Conservation (phyloP, 2,329 filamentous ascomycete species). For the Hymenoscyphus fructigenus region DNA sequence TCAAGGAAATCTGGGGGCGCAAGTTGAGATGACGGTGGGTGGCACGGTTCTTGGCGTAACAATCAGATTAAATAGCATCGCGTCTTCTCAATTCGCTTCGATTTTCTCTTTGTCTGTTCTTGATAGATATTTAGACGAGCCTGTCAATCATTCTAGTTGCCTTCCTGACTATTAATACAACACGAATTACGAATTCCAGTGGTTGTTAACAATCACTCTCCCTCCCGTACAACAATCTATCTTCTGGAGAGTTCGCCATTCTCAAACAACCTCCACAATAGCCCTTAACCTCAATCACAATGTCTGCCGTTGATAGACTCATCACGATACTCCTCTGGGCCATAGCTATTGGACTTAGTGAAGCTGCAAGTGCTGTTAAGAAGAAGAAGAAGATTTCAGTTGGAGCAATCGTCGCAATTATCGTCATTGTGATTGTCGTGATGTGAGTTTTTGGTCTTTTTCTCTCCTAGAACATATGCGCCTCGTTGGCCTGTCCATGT, state of each 20-base stretch:
- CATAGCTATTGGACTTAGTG: background rate
- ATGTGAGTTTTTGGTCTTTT: constrained; percentile 37
- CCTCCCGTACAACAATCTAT: background rate
- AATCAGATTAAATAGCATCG: background rate
- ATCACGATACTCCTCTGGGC: constrained; percentile 5
- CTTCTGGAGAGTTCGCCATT: background rate
- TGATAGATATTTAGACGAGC: background rate
- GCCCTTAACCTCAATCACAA: background rate
- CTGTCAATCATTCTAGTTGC: background rate
- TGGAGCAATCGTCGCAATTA: background rate
- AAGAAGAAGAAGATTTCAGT: constrained; percentile 3
- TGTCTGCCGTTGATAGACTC: constrained; percentile 8
- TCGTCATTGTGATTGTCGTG: constrained; percentile 60
- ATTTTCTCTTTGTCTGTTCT: background rate
- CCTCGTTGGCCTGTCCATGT: background rate
- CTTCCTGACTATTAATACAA: background rate
- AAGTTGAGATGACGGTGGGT: constrained; percentile 1
- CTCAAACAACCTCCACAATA: background rate
- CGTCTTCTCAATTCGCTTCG: background rate
- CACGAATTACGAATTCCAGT: background rate
- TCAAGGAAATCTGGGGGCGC: constrained; percentile 1
- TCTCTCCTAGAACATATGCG: background rate
- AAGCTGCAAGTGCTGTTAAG: background rate
- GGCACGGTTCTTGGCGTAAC: background rate
- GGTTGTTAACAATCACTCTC: background rate